Evolutionary conservation across 1,139 yeast genomes (phyloP).

Genomic region (Scheffersomyces insectosa): DNA sequence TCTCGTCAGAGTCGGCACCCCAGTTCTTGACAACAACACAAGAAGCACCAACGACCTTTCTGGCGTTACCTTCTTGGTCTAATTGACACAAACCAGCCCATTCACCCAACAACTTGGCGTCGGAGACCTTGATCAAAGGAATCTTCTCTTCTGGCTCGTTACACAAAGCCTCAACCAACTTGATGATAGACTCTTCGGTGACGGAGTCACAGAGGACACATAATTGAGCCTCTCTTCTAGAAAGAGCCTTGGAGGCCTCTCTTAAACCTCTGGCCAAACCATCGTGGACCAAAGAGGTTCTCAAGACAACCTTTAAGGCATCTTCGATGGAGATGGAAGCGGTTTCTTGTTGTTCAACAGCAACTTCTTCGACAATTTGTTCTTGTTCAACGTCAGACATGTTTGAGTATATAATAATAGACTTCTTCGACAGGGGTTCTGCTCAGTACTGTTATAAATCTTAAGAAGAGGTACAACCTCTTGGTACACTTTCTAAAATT

Average conservation of each 20-base stretch:
- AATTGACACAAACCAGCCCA: constrained; percentile 99
- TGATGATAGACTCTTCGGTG: constrained; percentile 95
- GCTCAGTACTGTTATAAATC: constrained; percentile 67
- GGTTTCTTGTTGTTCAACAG: constrained; percentile 81
- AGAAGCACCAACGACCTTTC: constrained; percentile 99
- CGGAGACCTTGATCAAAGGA: constrained; percentile 98
- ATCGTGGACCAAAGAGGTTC: constrained; percentile 97
- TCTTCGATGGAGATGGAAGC: constrained; percentile 96
- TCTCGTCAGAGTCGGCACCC: constrained; percentile 99
- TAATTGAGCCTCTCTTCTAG: constrained; percentile 97
- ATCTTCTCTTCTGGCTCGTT: constrained; percentile 96
- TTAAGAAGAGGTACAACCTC: not conserved
- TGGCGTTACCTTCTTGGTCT: constrained; percentile 99
- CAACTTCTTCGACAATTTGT: constrained; percentile 82
- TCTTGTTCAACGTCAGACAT: constrained; percentile 91
- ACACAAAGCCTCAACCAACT: constrained; percentile 99
- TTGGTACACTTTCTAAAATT: not conserved
- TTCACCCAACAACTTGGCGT: constrained; percentile 99
- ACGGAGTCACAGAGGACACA: constrained; percentile 98
- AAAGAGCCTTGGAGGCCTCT: constrained; percentile 99
- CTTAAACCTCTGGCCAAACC: constrained; percentile 99
- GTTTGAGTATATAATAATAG: constrained; percentile 39
- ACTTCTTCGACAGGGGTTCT: constrained; percentile 87
- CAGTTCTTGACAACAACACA: constrained; percentile 99
- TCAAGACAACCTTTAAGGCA: constrained; percentile 96